Base-by-base conservation (phyloP, 306 rosid genomes). In the Ochetophila trinervis region DNA sequence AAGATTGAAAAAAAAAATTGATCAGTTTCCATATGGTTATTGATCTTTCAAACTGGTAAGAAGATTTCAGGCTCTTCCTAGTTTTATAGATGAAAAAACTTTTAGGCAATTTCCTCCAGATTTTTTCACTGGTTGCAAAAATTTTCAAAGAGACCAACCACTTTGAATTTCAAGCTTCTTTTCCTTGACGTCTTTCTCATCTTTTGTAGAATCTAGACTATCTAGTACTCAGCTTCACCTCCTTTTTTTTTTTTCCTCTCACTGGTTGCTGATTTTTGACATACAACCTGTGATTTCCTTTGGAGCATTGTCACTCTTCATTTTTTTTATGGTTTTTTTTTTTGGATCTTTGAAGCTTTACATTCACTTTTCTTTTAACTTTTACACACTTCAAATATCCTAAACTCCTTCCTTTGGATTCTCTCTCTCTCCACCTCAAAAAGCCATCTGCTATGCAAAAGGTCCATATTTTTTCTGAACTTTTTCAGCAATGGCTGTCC, bases 221-320 rank as follows among this genome's bases (percentile, higher is more conserved):
- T n/a, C n/a, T n/a, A n/a, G n/a, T n/a, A n/a, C 17, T 47, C 15
- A 47, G 4, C 10, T 47, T 62, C 61, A 65, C 53, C 51, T 44
- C 53, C 56, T 17, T 55, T 64, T 36, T 32, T 53, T 27, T 19
- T 42, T 59, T 36, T 63, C 57, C 52, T 65, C 65, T 52, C 75
- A 61, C 74, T 23, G 81, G 86, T 73, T 85, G 80, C 74, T 22
- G 51, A 67, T 74, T 83, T 85, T 81, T 63, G 61, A 66, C 59
- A 70, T 16, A 58, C 34, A 65, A 50, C 68, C 87, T 36, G 72
- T 74, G 86, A 86, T 62, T 73, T 60, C 49, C 27, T 52, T 49
- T 23, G 51, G 19, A 56, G 63, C 78, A 24, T 68, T 34, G 55
- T 52, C 55, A 45, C 9, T 53, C 4, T 27, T 27, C 4, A 27